Percentiles rank a stretch among this genome's conserved stretches.
phyloP scores from a whole-genome alignment of 139 green algal genomes.

The Chlamydomonas asymmetrica region DNA sequence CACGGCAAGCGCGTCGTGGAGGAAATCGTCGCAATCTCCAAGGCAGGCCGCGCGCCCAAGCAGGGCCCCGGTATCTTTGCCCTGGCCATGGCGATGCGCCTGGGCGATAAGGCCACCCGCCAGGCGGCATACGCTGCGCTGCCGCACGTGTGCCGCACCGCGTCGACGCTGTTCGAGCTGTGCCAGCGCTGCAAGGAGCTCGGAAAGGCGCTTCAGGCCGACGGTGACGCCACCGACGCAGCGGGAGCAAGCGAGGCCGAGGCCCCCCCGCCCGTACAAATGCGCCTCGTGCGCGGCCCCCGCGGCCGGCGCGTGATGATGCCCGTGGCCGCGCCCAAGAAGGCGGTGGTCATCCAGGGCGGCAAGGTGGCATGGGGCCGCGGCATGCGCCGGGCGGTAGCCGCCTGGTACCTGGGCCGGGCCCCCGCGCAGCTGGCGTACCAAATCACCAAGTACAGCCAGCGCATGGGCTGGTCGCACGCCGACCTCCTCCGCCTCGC shows the following conservation, averaged over 20 bases:
- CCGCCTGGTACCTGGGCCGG: constrained; percentile 9
- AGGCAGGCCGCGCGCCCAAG: not conserved
- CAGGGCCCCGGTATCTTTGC: constrained; percentile 19
- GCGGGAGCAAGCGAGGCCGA: not conserved
- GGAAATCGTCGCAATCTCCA: constrained; percentile 1
- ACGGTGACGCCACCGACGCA: not conserved
- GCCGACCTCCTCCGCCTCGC: constrained; percentile 22
- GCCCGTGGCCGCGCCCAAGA: not conserved
- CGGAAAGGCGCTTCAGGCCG: not conserved
- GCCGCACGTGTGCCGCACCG: constrained; percentile 26
- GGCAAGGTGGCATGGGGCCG: constrained; percentile 19
- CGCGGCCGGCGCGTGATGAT: not conserved
- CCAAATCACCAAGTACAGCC: constrained; percentile 30
- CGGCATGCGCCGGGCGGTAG: constrained; percentile 8
- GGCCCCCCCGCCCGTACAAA: not conserved
- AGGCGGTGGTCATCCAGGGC: not conserved
- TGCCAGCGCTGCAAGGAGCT: constrained; percentile 29
- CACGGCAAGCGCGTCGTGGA: constrained; percentile 8
- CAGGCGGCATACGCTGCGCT: constrained; percentile 12
- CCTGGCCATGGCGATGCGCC: constrained; percentile 15
- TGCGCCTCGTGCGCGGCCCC: not conserved
- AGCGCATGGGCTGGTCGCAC: constrained; percentile 25
- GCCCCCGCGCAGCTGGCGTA: constrained; percentile 11
- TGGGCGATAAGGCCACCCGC: constrained; percentile 14
- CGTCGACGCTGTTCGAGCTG: constrained; percentile 25